Evolutionary conservation across 2,329 filamentous ascomycete species (phyloP), one percentile per base, ranked within the genome.

Genomic region (Magnaporthiopsis incrustans): DNA sequence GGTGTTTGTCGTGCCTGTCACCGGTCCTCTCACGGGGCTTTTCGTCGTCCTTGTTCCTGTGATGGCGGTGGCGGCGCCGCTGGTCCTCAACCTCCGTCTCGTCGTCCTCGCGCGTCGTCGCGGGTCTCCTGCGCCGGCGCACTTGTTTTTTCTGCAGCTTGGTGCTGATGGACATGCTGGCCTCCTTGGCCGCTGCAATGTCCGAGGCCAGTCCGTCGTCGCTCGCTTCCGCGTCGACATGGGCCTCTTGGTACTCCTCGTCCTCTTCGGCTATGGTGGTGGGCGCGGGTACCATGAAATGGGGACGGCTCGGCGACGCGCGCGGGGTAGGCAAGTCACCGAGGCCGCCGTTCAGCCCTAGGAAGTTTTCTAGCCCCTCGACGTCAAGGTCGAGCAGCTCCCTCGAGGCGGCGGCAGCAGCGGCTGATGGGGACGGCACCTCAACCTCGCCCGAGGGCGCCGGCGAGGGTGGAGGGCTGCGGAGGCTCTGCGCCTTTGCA

Each of bases 351-450:
- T 35, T 38, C 1, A 69, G 50, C n/a, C 67, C 68, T 2, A 69
- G 58, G 44, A 66, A 67, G 63, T 76, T 76, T 30, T 74, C 70
- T 66, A 78, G 74, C 6, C 73, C 75, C 22, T 77, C 78, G 0
- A 79, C 66, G 56, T 78, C 75, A 44, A 75, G 69, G 53, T 77
- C 72, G 32, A 81, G 74, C 61, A 86, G 75, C 69, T 84, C 80
- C 44, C 77, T 75, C 62, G 81, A 79, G 2, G 79, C 82, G n/a
- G 82, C 83, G 1, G 76, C 77, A 1, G 83, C 83, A 0, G 84
- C 84, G 1, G 83, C 81, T 38, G 83, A 85, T 6, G 81, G 79
- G 59, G 75, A 76, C 0, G 79, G 74, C 60, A 83, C 70, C 61
- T 79, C 73, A 18, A 74, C 70, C 57, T 70, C 72, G 2, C 67